phyloP scores from a whole-genome alignment of 306 rosid genomes.

The Cyamopsis tetragonoloba region DNA sequence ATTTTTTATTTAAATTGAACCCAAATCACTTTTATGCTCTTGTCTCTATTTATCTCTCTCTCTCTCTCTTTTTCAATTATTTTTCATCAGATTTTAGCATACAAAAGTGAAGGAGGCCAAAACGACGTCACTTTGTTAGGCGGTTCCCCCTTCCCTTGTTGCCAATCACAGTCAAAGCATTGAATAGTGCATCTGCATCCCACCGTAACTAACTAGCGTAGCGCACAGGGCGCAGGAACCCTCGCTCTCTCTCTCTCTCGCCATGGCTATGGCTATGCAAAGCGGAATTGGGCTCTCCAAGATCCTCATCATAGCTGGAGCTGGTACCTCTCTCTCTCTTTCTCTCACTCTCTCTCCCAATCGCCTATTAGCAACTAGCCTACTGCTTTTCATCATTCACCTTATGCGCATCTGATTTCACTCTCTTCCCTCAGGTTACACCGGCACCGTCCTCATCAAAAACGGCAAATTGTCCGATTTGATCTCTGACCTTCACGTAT shows the following conservation, averaged over 20 bases:
- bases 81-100: background rate
- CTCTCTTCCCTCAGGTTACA: slow-evolving; percentile 54
- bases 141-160: background rate
- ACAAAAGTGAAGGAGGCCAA: background rate
- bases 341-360: background rate
- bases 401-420: slow-evolving; percentile 13
- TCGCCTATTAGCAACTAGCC: background rate
- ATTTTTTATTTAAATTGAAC: too few species aligned
- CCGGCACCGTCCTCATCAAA: slow-evolving; percentile 60
- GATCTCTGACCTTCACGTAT: slow-evolving; percentile 78
- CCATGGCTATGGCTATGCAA: slow-evolving; percentile 76
- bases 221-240: background rate
- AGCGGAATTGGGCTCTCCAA: slow-evolving; percentile 59
- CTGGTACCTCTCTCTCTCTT: slow-evolving; percentile 34
- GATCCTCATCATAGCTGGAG: slow-evolving; percentile 66
- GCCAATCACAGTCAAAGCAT: background rate
- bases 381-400: background rate
- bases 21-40: too few species aligned
- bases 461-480: slow-evolving; percentile 73
- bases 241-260: background rate
- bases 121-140: background rate
- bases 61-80: background rate
- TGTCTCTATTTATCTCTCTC: background rate
- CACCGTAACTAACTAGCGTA: background rate
- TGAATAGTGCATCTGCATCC: background rate